phyloP scores from a whole-genome alignment of 805 yeast species.

The Teunomyces tritomae region DNA sequence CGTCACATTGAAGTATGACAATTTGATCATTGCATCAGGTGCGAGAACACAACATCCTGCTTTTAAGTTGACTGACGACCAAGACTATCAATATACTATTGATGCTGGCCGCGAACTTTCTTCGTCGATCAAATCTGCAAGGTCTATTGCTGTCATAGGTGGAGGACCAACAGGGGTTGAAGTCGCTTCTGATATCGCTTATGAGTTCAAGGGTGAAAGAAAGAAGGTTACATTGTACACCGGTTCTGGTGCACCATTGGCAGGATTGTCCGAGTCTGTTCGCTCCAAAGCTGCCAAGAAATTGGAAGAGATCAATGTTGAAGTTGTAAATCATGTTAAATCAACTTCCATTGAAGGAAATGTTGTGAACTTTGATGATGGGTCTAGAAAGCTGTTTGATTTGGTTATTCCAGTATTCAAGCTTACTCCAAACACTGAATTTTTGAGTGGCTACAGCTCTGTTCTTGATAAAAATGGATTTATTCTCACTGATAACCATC shows the following conservation, averaged over 20 bases:
- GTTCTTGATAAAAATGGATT: slow-evolving; percentile 27
- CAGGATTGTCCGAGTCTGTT: slow-evolving; percentile 12
- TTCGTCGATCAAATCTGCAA: slow-evolving; percentile 17
- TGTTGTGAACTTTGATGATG: slow-evolving; percentile 16
- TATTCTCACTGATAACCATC: slow-evolving; percentile 24
- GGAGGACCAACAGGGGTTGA: slow-evolving; percentile 37
- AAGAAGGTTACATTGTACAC: slow-evolving; percentile 25
- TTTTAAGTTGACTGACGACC: slow-evolving; percentile 23
- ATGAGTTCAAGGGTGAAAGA: slow-evolving; percentile 12
- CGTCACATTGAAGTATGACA: slow-evolving; percentile 22
- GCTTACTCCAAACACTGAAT: slow-evolving; percentile 32
- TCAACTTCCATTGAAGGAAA: slow-evolving; percentile 7
- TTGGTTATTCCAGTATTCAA: slow-evolving; percentile 26
- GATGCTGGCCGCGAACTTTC: slow-evolving; percentile 15
- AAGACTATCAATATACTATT: slow-evolving; percentile 11
- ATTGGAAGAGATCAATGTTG: slow-evolving; percentile 18
- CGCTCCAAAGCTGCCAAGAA: slow-evolving; percentile 12
- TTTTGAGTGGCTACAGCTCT: slow-evolving; percentile 16
- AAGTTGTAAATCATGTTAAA: slow-evolving; percentile 19
- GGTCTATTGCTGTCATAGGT: slow-evolving; percentile 35
- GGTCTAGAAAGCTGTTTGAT: slow-evolving; percentile 20
- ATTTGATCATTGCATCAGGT: slow-evolving; percentile 37
- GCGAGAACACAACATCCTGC: slow-evolving; percentile 18
- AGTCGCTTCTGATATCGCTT: slow-evolving; percentile 35
- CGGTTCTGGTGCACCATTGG: slow-evolving; percentile 19